A percentile compares a stretch with the other conserved stretches of the same genome.
Conservation (phyloP, 1,139 yeast species). For the Diutina neorugosa region DNA sequence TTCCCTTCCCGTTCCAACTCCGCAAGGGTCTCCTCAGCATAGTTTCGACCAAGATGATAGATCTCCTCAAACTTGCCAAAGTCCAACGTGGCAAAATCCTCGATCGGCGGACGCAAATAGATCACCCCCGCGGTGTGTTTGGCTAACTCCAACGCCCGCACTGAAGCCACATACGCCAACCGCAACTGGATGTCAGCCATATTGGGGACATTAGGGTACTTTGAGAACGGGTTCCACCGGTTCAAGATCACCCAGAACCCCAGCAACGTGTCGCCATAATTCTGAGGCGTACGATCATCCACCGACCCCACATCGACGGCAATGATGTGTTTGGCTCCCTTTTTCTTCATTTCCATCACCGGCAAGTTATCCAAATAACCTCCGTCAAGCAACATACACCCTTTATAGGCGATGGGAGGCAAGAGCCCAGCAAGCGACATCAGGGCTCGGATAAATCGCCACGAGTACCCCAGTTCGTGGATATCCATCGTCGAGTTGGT, state of each 20-base stretch:
- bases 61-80: slow-evolving; percentile 89
- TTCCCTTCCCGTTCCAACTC: slow-evolving; percentile 40
- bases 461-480: slow-evolving; percentile 83
- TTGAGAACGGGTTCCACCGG: slow-evolving; percentile 83
- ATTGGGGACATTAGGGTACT: slow-evolving; percentile 80
- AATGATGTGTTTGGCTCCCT: slow-evolving; percentile 79
- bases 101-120: slow-evolving; percentile 92
- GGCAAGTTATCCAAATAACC: slow-evolving; percentile 93
- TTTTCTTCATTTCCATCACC: slow-evolving; percentile 76
- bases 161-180: slow-evolving; percentile 90
- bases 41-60: slow-evolving; percentile 65
- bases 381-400: slow-evolving; percentile 89
- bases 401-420: slow-evolving; percentile 83
- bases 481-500: slow-evolving; percentile 94
- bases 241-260: slow-evolving; percentile 88
- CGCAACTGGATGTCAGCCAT: slow-evolving; percentile 93
- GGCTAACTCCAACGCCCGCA: slow-evolving; percentile 81
- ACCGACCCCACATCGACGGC: slow-evolving; percentile 98
- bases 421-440: slow-evolving; percentile 93
- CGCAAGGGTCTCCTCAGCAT: slow-evolving; percentile 50
- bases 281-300: slow-evolving; percentile 85
- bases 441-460: slow-evolving; percentile 93
- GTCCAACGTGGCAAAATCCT: slow-evolving; percentile 80
- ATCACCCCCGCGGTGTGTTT: slow-evolving; percentile 76
- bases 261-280: slow-evolving; percentile 84